Evolutionary conservation across 345 rosid genomes (phyloP).

Genomic region (Euphorbia peplus): DNA sequence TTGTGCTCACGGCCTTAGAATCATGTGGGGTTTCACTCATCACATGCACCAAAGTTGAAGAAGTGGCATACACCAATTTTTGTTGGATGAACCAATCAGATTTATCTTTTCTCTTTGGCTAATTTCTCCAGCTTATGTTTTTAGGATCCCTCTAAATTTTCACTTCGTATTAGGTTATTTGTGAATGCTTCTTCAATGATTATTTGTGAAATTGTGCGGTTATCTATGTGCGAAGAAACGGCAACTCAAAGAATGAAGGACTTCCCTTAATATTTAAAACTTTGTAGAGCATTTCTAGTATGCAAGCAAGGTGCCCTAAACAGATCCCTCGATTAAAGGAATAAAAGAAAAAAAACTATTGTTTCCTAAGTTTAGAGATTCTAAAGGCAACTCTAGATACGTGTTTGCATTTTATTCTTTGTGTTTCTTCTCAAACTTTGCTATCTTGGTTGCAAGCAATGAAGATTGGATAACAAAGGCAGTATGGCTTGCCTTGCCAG

Average conservation of each 20-base stretch:
- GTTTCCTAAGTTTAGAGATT: neutral
- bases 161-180: neutral
- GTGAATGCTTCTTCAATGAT: neutral
- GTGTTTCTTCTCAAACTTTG: neutral
- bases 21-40: neutral
- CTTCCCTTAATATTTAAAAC: neutral
- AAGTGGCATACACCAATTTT: neutral
- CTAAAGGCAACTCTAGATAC: neutral
- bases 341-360: too few relatives aligned
- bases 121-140: neutral
- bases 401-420: neutral
- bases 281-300: neutral
- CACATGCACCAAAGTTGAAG: neutral
- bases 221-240: neutral
- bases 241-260: neutral
- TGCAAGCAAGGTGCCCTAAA: neutral
- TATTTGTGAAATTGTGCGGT: neutral
- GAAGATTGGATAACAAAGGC: neutral
- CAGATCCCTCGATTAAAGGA: neutral
- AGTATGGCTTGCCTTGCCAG: neutral
- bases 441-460: neutral
- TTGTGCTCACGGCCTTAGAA: neutral
- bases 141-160: neutral
- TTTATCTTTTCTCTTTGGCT: neutral
- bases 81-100: neutral